A percentile compares a stretch with the other conserved stretches of the same genome.
phyloP scores from a whole-genome alignment of 371 early-diverging fungal species.

The Chytridium lagenaria region DNA sequence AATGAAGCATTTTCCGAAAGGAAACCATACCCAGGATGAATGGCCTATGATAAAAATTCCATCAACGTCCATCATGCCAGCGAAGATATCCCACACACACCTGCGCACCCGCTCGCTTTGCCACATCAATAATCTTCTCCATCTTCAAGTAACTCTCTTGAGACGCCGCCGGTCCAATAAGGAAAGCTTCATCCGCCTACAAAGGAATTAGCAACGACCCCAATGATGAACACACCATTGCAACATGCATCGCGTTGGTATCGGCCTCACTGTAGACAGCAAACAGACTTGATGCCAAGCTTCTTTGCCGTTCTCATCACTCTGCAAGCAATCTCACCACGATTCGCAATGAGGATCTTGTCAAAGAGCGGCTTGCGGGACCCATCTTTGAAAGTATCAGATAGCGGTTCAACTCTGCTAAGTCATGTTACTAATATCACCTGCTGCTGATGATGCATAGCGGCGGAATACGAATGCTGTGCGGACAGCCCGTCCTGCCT shows the following conservation, averaged over 20 bases:
- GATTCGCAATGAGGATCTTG: constrained; percentile 96
- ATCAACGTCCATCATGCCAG: constrained; percentile 88
- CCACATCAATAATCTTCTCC: constrained; percentile 83
- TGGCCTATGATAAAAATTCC: constrained; percentile 72
- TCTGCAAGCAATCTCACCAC: constrained; percentile 96
- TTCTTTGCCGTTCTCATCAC: constrained; percentile 69
- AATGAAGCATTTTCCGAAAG: constrained; percentile 91
- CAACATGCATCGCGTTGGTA: constrained; percentile 78
- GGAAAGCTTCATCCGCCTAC: constrained; percentile 92
- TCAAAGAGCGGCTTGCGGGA: constrained; percentile 65
- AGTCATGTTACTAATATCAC: too few species aligned
- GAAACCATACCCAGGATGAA: constrained; percentile 81
- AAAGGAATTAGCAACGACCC: too few species aligned
- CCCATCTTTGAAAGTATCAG: neutral
- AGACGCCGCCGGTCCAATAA: constrained; percentile 87
- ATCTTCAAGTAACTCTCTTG: constrained; percentile 83
- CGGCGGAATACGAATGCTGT: too few species aligned
- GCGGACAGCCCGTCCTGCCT: too few species aligned
- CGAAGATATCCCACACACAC: constrained; percentile 39
- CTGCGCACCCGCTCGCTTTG: constrained; percentile 79
- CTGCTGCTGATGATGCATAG: too few species aligned
- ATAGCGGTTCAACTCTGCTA: too few species aligned
- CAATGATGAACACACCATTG: constrained; percentile 69
- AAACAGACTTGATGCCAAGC: constrained; percentile 82
- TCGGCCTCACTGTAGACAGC: constrained; percentile 95